Evolutionary conservation across 176 grass and related monocot species (phyloP).

Genomic region (Metroxylon sagu): DNA sequence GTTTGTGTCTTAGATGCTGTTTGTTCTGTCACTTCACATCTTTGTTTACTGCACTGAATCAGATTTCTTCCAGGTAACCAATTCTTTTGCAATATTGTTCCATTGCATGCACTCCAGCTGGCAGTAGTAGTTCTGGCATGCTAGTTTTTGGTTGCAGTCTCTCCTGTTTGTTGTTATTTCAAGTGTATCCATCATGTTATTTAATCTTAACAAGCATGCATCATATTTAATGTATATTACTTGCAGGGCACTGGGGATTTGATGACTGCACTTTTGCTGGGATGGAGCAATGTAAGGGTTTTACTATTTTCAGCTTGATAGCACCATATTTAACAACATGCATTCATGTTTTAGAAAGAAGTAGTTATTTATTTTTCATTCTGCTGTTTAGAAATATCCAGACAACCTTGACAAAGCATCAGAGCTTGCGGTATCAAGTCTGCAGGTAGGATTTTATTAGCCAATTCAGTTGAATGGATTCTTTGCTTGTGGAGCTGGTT

Average conservation of each 20-base stretch:
- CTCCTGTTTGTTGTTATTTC: slow-evolving; percentile 2
- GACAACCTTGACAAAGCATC: slow-evolving; percentile 79
- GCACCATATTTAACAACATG: too few relatives aligned
- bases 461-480: too few relatives aligned
- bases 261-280: slow-evolving; percentile 76
- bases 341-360: background rate
- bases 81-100: too few relatives aligned
- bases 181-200: background rate
- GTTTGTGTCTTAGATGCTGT: too few relatives aligned
- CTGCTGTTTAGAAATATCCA: slow-evolving; percentile 70
- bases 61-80: too few relatives aligned
- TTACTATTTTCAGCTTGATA: too few relatives aligned
- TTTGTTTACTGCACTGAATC: too few relatives aligned
- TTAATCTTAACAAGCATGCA: background rate
- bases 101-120: too few relatives aligned
- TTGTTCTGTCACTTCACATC: too few relatives aligned
- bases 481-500: too few relatives aligned
- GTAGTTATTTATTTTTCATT: background rate
- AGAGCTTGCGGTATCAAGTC: slow-evolving; percentile 86
- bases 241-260: slow-evolving; percentile 88
- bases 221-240: slow-evolving; percentile 1
- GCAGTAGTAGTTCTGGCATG: too few relatives aligned
- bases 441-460: slow-evolving; percentile 35
- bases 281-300: slow-evolving; percentile 94
- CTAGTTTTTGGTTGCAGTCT: background rate